Percentiles rank a stretch among this genome's conserved stretches.
Evolutionary conservation across 495 filamentous ascomycete genomes (phyloP).

Genomic region (Jackrogersella minutella): DNA sequence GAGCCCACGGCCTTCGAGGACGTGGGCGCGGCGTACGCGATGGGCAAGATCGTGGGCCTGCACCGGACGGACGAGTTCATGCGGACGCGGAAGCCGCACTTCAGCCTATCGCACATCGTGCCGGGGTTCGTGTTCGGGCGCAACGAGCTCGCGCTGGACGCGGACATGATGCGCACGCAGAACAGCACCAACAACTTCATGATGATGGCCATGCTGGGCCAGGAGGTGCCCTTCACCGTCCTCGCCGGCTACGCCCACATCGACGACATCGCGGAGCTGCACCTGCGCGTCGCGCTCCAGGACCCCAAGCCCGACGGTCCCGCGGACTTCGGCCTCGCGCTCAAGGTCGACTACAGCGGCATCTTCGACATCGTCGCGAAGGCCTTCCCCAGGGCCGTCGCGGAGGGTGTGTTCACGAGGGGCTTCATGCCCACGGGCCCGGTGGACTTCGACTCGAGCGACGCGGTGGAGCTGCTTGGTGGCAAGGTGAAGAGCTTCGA

Average conservation of each 20-base stretch:
- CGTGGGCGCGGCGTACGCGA: constrained; percentile 46
- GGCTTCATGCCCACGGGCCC: constrained; percentile 23
- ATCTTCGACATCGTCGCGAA: constrained; percentile 27
- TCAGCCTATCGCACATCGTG: constrained; percentile 50
- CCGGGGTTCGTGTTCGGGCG: constrained; percentile 51
- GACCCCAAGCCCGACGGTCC: constrained; percentile 31
- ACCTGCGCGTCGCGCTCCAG: constrained; percentile 47
- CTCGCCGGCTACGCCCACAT: constrained; percentile 45
- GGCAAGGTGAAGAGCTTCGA: constrained; percentile 53
- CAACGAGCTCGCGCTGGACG: constrained; percentile 49
- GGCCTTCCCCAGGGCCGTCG: constrained; percentile 40
- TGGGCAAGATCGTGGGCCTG: constrained; percentile 46
- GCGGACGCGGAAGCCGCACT: constrained; percentile 42
- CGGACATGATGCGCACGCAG: constrained; percentile 31
- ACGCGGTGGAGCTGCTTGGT: constrained; percentile 54
- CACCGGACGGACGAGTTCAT: constrained; percentile 48
- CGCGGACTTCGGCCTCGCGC: no score
- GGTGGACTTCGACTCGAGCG: constrained; percentile 46
- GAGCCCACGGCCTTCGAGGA: constrained; percentile 17
- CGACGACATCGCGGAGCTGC: constrained; percentile 51
- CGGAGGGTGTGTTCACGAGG: constrained; percentile 31
- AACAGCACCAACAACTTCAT: constrained; percentile 41
- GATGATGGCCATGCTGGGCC: constrained; percentile 24
- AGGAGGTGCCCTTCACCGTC: constrained; percentile 22
- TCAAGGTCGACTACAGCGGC: no score